These are phyloP conservation scores for Mortierella sp. DNA, from an alignment of 371 early-diverging fungal genomes.

Conservation along the genomic window DNA sequence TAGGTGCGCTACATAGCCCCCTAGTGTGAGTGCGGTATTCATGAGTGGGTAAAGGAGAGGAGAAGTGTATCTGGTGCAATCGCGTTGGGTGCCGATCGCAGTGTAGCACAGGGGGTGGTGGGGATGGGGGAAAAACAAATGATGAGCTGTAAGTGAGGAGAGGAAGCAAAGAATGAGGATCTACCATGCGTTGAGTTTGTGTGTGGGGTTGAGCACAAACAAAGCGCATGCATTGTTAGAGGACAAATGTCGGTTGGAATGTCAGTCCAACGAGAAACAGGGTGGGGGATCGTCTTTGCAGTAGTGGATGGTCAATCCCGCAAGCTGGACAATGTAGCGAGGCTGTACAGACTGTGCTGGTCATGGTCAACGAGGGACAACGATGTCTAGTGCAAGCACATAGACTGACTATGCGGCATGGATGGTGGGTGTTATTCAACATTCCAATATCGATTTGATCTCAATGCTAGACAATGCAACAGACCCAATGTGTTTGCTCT, in stretches of 20 bases:
- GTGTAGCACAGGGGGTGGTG: neutral
- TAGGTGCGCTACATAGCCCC: neutral
- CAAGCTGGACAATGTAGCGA: no score
- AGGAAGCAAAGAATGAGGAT: neutral
- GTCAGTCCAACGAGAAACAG: slow-evolving; percentile 26
- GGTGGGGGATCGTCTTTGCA: neutral
- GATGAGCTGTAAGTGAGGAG: neutral
- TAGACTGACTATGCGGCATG: no score
- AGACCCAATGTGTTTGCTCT: neutral
- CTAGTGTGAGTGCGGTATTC: slow-evolving; percentile 20
- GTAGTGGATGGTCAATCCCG: neutral
- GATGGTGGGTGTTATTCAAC: slow-evolving; percentile 16
- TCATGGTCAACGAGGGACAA: neutral
- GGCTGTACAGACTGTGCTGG: slow-evolving; percentile 1
- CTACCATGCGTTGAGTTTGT: no score
- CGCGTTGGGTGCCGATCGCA: no score
- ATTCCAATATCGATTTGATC: slow-evolving; percentile 48
- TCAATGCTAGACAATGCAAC: slow-evolving; percentile 10
- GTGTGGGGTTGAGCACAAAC: no score
- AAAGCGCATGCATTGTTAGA: no score
- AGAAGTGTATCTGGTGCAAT: no score
- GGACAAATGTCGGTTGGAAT: slow-evolving; percentile 15
- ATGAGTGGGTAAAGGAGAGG: slow-evolving; percentile 4
- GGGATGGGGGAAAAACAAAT: neutral
- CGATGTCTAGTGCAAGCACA: no score